phyloP scores from a whole-genome alignment of 2,329 filamentous ascomycete genomes.

The Claviceps fusiformis region DNA sequence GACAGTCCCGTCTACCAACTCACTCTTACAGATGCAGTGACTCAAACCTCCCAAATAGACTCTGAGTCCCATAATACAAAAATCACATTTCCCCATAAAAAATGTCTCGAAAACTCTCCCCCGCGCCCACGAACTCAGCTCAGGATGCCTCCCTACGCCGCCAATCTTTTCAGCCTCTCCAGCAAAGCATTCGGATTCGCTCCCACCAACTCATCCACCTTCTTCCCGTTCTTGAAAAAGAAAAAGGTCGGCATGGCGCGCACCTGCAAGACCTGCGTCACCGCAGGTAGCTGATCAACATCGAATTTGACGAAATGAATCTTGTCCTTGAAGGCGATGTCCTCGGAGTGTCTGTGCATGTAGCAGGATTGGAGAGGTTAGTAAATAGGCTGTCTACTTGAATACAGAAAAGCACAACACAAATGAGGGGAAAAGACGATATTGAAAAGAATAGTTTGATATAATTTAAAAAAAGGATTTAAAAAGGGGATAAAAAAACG shows the following conservation, averaged over 20 bases:
- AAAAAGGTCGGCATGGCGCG: slow-evolving; percentile 88
- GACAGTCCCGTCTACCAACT: background rate
- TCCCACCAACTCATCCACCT: slow-evolving; percentile 60
- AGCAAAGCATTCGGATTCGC: slow-evolving; percentile 59
- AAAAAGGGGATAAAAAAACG: no score
- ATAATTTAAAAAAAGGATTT: no score
- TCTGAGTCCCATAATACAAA: no score
- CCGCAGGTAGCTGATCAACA: slow-evolving; percentile 64
- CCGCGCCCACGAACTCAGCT: no score
- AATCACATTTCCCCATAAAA: no score
- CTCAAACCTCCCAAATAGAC: background rate
- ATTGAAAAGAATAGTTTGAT: no score
- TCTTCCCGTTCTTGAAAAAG: slow-evolving; percentile 66
- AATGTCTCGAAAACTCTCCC: no score
- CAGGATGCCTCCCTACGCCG: background rate
- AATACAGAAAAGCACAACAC: no score
- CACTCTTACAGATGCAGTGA: no score
- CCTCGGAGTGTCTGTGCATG: slow-evolving; percentile 12
- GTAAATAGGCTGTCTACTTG: no score
- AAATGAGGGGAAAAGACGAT: no score
- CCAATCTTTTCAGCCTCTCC: slow-evolving; percentile 8
- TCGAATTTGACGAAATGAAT: slow-evolving; percentile 78
- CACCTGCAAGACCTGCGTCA: slow-evolving; percentile 64
- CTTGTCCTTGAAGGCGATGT: slow-evolving; percentile 39
- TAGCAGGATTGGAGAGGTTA: background rate